Conservation (phyloP, 2,329 filamentous ascomycete species). For the Hypoxylon sp. region DNA sequence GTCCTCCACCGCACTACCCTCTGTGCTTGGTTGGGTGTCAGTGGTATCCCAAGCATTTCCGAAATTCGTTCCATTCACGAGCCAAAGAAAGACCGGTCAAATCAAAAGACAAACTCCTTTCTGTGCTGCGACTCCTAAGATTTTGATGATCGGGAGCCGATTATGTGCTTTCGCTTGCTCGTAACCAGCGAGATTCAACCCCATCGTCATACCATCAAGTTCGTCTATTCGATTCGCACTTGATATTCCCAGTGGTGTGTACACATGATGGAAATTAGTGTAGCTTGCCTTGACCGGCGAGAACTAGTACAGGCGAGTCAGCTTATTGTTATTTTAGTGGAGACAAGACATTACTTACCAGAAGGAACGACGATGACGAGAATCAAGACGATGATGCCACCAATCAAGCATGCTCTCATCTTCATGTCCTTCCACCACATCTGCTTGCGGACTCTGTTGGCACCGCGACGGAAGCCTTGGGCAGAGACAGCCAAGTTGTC, state of each 20-base stretch:
- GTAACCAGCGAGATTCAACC: constrained; percentile 55
- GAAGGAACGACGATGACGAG: constrained; percentile 94
- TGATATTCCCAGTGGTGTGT: constrained; percentile 50
- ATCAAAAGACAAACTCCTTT: constrained; percentile 52
- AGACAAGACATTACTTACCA: constrained; percentile 70
- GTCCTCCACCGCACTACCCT: constrained; percentile 45
- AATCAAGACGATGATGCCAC: constrained; percentile 91
- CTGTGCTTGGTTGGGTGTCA: constrained; percentile 32
- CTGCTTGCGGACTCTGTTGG: constrained; percentile 95
- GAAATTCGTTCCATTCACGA: constrained; percentile 51
- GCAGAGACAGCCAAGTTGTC: constrained; percentile 94
- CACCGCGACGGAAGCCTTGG: constrained; percentile 94
- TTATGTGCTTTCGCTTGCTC: constrained; percentile 49
- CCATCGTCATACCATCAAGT: constrained; percentile 56
- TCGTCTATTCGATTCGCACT: constrained; percentile 46
- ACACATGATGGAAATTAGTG: constrained; percentile 39
- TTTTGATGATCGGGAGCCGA: constrained; percentile 47
- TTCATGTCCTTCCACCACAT: constrained; percentile 99
- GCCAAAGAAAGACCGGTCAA: constrained; percentile 56
- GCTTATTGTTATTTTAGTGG: constrained; percentile 1
- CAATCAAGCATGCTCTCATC: constrained; percentile 97
- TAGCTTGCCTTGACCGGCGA: constrained; percentile 59
- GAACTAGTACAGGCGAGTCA: constrained; percentile 55
- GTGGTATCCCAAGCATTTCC: constrained; percentile 47
- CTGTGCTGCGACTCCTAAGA: constrained; percentile 52